Evolutionary conservation across 768 basidiomycete genomes (phyloP), one percentile per base, ranked within the genome.

Genomic region (Paxillus ammoniavirescens): DNA sequence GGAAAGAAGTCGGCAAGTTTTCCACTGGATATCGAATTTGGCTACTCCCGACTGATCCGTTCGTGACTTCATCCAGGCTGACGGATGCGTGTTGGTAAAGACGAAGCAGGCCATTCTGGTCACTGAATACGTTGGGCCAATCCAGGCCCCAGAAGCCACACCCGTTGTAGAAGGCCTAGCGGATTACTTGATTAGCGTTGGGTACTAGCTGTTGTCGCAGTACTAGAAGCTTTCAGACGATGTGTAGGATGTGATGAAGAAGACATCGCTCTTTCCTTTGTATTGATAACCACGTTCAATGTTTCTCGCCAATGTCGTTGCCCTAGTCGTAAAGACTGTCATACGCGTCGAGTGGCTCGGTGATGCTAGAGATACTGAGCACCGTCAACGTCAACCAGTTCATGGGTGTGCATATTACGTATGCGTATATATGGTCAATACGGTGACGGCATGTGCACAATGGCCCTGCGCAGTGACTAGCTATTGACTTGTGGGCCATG

Each of bases 31-130:
- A 46, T 53, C 15, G 30, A 10, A n/a, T 1, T 36, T 17, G 8
- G 12, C 36, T 36, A 43, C 33, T 40, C 42, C 37, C 6, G 33
- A 33, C 54, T 59, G n/a, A 57, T 43, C 4, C n/a, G 14, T 14
- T 30, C 37, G 2, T 26, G 15, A 15, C 8, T 30, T 13, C 2
- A 33, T 21, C 5, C 63, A 95, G 93, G 79, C 77, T 18, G 83
- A 91, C 67, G 94, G 95, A 1, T 82, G 76, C 36, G 62, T 81
- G 30, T 62, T 93, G 54, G 84, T 89, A 44, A 89, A 89, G 77
- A 95, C 92, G 15, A 87, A 79, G 56, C 87, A 90, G 64, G 92
- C 91, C n/a, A 74, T 96, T 52, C 76, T 98, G 49, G 84, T 97
- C 18, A 82, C 83, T 5, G 85, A 86, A 65, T 98, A 96, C 70